These are phyloP conservation scores for Fusarium nelsonii DNA, from an alignment of 2,329 filamentous ascomycete genomes.

Conservation along the genomic window DNA sequence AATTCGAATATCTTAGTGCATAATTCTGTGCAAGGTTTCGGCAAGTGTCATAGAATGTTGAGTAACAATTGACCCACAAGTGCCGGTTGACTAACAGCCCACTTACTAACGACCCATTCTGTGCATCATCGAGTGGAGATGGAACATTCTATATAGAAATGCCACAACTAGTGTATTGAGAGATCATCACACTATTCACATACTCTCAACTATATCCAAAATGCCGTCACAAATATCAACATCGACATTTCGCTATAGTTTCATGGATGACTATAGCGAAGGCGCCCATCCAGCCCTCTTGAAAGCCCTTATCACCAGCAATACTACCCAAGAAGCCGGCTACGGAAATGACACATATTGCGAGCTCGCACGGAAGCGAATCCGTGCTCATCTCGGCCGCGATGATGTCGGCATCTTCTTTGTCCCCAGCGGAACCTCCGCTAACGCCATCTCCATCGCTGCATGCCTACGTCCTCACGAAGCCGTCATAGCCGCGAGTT, in stretches of 20 bases:
- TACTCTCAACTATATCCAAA: neutral
- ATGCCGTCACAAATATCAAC: constrained; percentile 41
- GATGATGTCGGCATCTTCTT: constrained; percentile 62
- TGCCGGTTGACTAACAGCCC: constrained; percentile 38
- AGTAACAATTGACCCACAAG: constrained; percentile 35
- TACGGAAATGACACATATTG: constrained; percentile 62
- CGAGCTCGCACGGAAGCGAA: constrained; percentile 56
- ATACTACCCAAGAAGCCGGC: constrained; percentile 59
- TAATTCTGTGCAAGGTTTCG: constrained; percentile 8
- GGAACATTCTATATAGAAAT: constrained; percentile 34
- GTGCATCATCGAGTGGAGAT: constrained; percentile 38
- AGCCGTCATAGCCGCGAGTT: constrained; percentile 63
- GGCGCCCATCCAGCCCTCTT: constrained; percentile 64
- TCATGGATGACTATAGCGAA: constrained; percentile 65
- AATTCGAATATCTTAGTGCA: neutral
- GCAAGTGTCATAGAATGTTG: constrained; percentile 36
- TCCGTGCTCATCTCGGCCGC: constrained; percentile 54
- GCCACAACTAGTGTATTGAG: neutral
- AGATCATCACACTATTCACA: neutral
- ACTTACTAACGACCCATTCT: constrained; percentile 39
- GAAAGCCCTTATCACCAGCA: constrained; percentile 59
- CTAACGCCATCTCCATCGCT: constrained; percentile 65
- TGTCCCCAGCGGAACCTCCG: constrained; percentile 64
- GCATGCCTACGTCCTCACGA: constrained; percentile 64
- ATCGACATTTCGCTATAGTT: constrained; percentile 55